phyloP scores from a whole-genome alignment of 2,329 filamentous ascomycete genomes.

The Fusarium piperis region DNA sequence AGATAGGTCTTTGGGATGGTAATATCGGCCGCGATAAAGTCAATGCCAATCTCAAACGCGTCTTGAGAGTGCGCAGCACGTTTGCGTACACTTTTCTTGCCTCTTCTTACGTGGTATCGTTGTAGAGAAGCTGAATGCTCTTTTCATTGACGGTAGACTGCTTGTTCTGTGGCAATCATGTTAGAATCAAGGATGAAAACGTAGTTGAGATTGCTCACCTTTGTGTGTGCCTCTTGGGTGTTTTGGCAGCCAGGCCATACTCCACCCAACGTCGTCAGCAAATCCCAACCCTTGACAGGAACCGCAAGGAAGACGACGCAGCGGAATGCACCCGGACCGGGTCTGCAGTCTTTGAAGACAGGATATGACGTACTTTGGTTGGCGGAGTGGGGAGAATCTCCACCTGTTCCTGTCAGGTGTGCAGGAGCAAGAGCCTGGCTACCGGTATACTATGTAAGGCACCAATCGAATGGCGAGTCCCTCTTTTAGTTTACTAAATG shows the following conservation, averaged over 20 bases:
- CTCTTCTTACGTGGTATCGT: background rate
- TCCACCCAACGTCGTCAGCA: conserved; percentile 12
- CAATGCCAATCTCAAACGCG: conserved; percentile 14
- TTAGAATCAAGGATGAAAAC: background rate
- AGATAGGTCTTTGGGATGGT: conserved; percentile 10
- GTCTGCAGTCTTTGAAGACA: no score
- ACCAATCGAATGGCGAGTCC: no score
- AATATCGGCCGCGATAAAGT: conserved; percentile 16
- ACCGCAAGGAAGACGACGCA: conserved; percentile 13
- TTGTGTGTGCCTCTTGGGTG: conserved; percentile 2
- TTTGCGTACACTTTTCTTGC: background rate
- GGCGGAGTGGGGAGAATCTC: no score
- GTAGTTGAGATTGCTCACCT: background rate
- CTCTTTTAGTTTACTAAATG: background rate
- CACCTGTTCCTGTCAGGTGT: no score
- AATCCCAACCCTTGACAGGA: conserved; percentile 20
- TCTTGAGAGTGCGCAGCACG: conserved; percentile 14
- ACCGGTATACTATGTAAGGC: no score
- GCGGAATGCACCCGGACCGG: background rate
- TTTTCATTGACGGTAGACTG: background rate
- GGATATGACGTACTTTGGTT: no score
- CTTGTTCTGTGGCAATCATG: background rate
- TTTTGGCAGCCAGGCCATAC: conserved; percentile 6
- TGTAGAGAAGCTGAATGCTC: background rate
- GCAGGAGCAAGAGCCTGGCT: no score